A percentile compares a stretch with the other conserved stretches of the same genome.
Conservation (phyloP, 345 rosid genomes). For the Sonneratia caseolaris region DNA sequence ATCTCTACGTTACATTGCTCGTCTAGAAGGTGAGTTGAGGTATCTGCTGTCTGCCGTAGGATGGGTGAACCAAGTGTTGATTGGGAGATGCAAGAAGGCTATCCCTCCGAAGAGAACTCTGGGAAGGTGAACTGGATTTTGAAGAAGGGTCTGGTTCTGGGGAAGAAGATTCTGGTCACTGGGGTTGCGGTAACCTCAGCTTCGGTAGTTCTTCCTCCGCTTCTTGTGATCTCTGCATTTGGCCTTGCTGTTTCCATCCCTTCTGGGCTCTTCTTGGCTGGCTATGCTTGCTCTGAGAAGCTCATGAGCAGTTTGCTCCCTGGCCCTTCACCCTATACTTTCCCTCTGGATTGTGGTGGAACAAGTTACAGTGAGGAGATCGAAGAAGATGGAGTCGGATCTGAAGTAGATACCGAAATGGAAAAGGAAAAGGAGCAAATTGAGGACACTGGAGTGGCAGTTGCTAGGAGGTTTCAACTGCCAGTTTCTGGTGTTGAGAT, state of each 20-base stretch:
- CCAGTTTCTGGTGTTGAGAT: conserved; percentile 5
- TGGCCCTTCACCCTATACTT: conserved; percentile 13
- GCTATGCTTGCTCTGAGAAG: conserved; percentile 59
- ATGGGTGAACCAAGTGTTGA: conserved; percentile 26
- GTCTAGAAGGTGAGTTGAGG: not conserved
- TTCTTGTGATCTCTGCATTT: conserved; percentile 40
- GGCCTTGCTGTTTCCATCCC: conserved; percentile 57
- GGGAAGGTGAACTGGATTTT: conserved; percentile 39
- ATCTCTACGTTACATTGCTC: not conserved
- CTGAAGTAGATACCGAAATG: conserved; percentile 9
- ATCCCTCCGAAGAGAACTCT: conserved; percentile 13
- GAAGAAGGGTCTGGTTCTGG: conserved; percentile 34
- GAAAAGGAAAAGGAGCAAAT: conserved; percentile 14
- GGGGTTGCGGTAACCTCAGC: conserved; percentile 45
- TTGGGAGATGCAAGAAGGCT: conserved; percentile 20
- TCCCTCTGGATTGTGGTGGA: conserved; percentile 10
- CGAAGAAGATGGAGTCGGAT: conserved; percentile 7
- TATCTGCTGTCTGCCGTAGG: conserved; percentile 11
- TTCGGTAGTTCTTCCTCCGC: conserved; percentile 58
- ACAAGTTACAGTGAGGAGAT: conserved; percentile 3
- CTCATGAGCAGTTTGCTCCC: conserved; percentile 67
- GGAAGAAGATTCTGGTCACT: conserved; percentile 48
- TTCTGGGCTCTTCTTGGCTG: conserved; percentile 46
- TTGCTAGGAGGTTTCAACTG: conserved; percentile 18
- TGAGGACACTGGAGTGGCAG: conserved; percentile 7